Conservation (phyloP, 192 early-diverging fungal genomes). For the Backusella circina region DNA sequence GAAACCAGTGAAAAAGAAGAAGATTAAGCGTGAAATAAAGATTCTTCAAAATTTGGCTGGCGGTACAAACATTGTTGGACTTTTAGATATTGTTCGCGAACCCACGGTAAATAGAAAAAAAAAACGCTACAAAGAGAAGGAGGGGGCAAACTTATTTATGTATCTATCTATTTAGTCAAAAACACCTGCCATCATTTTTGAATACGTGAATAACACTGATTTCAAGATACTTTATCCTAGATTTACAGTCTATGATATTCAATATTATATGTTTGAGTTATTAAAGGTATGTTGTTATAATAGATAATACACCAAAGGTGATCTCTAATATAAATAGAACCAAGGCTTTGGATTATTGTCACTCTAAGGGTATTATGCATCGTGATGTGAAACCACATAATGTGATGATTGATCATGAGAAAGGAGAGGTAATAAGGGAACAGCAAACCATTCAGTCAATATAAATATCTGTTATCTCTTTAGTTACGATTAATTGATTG, state of each 20-base stretch:
- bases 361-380: conserved; percentile 99
- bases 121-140: too few relatives aligned
- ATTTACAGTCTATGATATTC: conserved; percentile 92
- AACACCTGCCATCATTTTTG: conserved; percentile 94
- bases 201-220: conserved; percentile 96
- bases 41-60: conserved; percentile 97
- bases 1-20: conserved; percentile 99
- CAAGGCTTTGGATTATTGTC: conserved; percentile 96
- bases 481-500: conserved; percentile 96
- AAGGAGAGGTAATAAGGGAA: conserved; percentile 60
- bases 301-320: neutral
- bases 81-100: conserved; percentile 94
- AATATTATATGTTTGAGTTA: conserved; percentile 96
- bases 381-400: conserved; percentile 99
- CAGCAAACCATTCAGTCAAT: neutral
- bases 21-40: conserved; percentile 99
- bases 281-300: conserved; percentile 72
- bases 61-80: conserved; percentile 88
- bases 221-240: conserved; percentile 96
- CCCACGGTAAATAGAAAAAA: conserved; percentile 64
- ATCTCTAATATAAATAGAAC: too few relatives aligned
- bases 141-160: too few relatives aligned
- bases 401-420: conserved; percentile 99
- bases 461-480: neutral
- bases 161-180: conserved; percentile 62